These are phyloP conservation scores for Amborella trichopoda DNA, from an alignment of 164 flowering plant species.

Conservation along the genomic window DNA sequence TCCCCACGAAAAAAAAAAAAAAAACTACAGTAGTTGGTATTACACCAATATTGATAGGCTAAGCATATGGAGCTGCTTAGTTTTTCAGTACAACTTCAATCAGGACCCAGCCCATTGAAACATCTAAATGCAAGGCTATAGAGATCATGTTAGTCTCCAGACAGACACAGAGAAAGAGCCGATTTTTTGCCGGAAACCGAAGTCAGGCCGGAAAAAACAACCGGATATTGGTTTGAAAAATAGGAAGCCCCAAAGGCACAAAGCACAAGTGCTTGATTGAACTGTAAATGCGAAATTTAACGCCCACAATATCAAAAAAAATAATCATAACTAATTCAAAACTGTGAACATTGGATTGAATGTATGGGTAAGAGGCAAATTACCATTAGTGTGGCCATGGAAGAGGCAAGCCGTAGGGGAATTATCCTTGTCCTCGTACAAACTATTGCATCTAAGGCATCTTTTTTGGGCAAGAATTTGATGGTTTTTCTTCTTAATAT, in stretches of 20 bases:
- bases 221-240: neutral
- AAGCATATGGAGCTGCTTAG: too few species aligned
- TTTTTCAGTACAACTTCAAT: too few species aligned
- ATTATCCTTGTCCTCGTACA: constrained; percentile 35
- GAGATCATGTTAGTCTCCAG: too few species aligned
- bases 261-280: neutral
- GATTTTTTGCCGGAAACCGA: neutral
- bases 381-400: constrained; percentile 64
- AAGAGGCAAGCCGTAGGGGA: constrained; percentile 54
- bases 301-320: neutral
- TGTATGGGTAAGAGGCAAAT: neutral
- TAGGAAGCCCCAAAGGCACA: neutral
- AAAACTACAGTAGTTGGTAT: too few species aligned
- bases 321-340: neutral
- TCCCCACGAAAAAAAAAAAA: too few species aligned
- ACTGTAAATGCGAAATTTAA: neutral
- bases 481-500: too few species aligned
- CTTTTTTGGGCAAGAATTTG: too few species aligned
- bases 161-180: too few species aligned
- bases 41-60: too few species aligned
- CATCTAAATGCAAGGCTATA: too few species aligned
- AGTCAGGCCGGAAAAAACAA: neutral
- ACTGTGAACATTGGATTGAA: neutral
- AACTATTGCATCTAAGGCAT: constrained; percentile 51
- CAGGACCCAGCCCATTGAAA: too few species aligned